Percentiles rank a stretch among this genome's conserved stretches.
Conservation (phyloP, 768 basidiomycete genomes). For the Asterophora parasitica region DNA sequence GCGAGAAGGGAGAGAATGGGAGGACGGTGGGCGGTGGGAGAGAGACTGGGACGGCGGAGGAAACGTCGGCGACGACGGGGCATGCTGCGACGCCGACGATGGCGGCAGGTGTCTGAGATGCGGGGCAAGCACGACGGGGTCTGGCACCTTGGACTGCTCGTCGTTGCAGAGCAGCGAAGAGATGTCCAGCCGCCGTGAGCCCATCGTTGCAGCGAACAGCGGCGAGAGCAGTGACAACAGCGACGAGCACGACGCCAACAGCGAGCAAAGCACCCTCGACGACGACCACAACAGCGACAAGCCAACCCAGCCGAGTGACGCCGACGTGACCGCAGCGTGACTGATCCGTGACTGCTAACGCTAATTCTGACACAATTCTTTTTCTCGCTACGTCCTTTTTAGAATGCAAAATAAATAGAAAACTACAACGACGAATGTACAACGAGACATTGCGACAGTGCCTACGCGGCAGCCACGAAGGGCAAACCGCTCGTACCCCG, state of each 20-base stretch:
- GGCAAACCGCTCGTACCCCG: conserved; percentile 32
- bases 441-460: conserved; percentile 86
- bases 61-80: conserved; percentile 14
- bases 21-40: conserved; percentile 14
- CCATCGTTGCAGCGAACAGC: conserved; percentile 39
- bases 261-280: neutral
- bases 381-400: no score
- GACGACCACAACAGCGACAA: conserved; percentile 7
- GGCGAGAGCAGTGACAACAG: conserved; percentile 1
- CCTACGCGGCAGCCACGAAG: conserved; percentile 70
- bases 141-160: conserved; percentile 34
- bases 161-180: conserved; percentile 67
- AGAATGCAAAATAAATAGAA: neutral
- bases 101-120: conserved; percentile 17
- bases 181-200: conserved; percentile 68
- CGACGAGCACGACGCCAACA: neutral
- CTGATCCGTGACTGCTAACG: no score
- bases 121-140: conserved; percentile 21
- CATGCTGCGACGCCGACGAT: conserved; percentile 16
- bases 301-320: neutral
- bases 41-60: conserved; percentile 10
- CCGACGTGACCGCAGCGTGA: no score
- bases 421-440: conserved; percentile 43
- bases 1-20: conserved; percentile 6
- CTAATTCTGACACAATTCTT: no score